These are phyloP conservation scores for Globisporangium echinulatum DNA, from an alignment of 352 stramenopile genomes.

Conservation along the genomic window DNA sequence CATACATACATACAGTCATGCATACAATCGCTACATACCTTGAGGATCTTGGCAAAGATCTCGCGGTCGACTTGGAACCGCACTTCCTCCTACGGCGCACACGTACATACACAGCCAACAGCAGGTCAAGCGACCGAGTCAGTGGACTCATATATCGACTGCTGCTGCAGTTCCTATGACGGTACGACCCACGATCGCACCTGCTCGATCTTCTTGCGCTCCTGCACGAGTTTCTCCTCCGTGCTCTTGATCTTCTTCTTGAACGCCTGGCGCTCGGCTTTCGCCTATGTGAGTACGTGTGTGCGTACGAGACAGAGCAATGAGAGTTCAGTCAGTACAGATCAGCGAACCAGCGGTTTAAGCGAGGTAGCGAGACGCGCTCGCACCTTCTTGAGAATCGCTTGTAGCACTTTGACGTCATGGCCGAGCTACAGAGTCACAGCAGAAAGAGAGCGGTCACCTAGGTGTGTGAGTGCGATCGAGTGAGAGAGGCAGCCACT, in stretches of 20 bases:
- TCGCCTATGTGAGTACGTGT: constrained; percentile 27
- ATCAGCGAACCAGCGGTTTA: no score
- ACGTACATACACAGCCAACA: not conserved
- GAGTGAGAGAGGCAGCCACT: no score
- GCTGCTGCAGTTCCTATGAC: not conserved
- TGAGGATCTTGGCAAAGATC: constrained; percentile 81
- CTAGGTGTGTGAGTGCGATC: no score
- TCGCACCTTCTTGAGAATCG: constrained; percentile 67
- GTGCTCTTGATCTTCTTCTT: constrained; percentile 74
- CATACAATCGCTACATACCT: constrained; percentile 22
- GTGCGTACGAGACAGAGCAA: not conserved
- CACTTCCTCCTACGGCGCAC: constrained; percentile 44
- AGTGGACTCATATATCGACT: no score
- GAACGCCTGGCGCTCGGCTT: constrained; percentile 69
- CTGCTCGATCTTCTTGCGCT: constrained; percentile 71
- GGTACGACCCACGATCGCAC: constrained; percentile 9
- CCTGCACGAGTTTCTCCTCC: constrained; percentile 48
- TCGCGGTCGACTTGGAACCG: constrained; percentile 78
- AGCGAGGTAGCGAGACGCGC: no score
- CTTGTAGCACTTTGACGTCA: constrained; percentile 62
- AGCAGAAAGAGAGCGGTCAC: no score
- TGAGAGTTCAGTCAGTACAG: no score
- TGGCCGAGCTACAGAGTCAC: constrained; percentile 42
- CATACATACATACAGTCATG: not conserved
- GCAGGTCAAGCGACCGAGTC: no score